Evolutionary conservation across 176 grass and related monocot genomes (phyloP), one percentile per base, ranked within the genome.

Genomic region (Phoenix dactylifera): DNA sequence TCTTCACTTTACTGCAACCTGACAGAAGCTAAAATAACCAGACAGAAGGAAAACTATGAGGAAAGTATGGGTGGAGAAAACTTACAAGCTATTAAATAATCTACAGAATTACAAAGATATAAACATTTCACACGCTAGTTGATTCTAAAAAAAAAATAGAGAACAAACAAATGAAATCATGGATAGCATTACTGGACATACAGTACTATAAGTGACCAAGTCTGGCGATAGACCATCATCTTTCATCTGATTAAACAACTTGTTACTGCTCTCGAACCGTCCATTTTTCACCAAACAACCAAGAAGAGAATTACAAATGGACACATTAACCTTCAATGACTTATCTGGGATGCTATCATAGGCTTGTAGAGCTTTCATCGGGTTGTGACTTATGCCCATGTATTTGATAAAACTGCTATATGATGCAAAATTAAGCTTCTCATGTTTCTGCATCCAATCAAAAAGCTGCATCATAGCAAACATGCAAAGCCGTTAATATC

Each of bases 341-440:
- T 22, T 65, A 56, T 90, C 83, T 69, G 65, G 25, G 63, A 97
- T 85, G 52, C 68, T 65, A 60, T 83, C 49, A 6, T 91, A 97
- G 44, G 79, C 62, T 68, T 83, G 70, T 57, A 97, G 57, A 3
- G 60, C 87, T 66, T 68, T 90, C 1, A 58, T 54, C 44, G 81
- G 78, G 65, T 88, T 79, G 30, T 77, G 76, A 65, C 83, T 85
- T 62, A 90, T 59, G 16, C 87, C 83, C 5, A 91, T 77, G 77
- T 88, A 97, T 79, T 97, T 97, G 69, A 90, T 82, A 76, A 81
- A 91, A 64, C 80, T 88, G 72, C 92, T 97, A 55, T 97, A 90
- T 14, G 92, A 97, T 2, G 74, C 83, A 63, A 82, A 49, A 39
- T 88, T 88, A 26, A 87, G 75, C 75, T 74, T 79, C 16, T 75